phyloP scores from a whole-genome alignment of 2,329 filamentous ascomycete genomes.

The Aspergillus aculeatinus region DNA sequence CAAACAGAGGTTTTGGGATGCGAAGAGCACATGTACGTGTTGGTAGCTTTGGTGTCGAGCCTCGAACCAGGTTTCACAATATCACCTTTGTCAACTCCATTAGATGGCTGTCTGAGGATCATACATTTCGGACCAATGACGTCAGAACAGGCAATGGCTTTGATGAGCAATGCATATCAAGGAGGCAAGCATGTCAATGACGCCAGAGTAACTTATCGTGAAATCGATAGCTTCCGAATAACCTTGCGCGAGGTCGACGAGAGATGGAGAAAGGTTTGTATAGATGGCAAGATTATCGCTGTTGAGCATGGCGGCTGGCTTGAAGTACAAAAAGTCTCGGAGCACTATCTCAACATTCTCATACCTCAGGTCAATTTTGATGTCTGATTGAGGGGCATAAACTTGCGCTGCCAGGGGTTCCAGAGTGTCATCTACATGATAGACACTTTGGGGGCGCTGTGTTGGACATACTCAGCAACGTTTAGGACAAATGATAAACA shows the following conservation, averaged over 20 bases:
- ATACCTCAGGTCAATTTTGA: neutral
- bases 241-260: slow-evolving; percentile 59
- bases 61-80: slow-evolving; percentile 81
- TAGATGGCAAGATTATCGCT: slow-evolving; percentile 86
- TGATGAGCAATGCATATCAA: slow-evolving; percentile 68
- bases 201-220: slow-evolving; percentile 66
- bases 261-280: slow-evolving; percentile 79
- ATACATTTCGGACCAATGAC: slow-evolving; percentile 71
- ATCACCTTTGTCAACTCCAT: slow-evolving; percentile 67
- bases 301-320: slow-evolving; percentile 71
- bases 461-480: too few species aligned
- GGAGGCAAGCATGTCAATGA: slow-evolving; percentile 56
- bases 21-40: slow-evolving; percentile 68
- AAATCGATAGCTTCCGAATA: slow-evolving; percentile 66
- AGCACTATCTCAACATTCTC: slow-evolving; percentile 22
- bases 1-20: slow-evolving; percentile 38
- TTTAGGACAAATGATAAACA: too few species aligned
- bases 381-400: too few species aligned
- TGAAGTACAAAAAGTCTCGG: slow-evolving; percentile 50
- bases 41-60: slow-evolving; percentile 74
- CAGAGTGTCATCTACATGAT: too few species aligned
- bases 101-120: slow-evolving; percentile 69
- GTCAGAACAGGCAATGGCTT: slow-evolving; percentile 67
- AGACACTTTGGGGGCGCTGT: too few species aligned
- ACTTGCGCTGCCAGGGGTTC: too few species aligned